Evolutionary conservation across 441 rosid genomes (phyloP), one percentile per base, ranked within the genome.

Genomic region (Adansonia gregorii): DNA sequence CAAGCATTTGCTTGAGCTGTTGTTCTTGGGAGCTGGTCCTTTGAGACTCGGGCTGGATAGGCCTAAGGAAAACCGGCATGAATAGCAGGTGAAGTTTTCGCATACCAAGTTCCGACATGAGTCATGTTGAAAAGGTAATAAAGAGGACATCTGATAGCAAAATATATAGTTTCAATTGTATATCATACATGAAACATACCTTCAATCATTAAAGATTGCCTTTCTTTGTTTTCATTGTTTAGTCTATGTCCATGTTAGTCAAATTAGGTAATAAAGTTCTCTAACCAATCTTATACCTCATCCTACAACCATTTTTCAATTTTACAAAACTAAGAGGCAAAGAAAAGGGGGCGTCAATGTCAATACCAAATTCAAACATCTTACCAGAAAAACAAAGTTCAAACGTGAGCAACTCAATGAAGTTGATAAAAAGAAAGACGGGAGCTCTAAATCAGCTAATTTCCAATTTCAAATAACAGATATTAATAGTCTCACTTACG

Each of bases 1-100:
- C 99, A 95, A 74, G 74, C 64, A 76, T 87, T 81, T 79, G 90
- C 92, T 86, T 86, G 95, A 59, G 97, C 95, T 80, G 93, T 90
- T 76, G 98, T 91, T 88, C 83, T 83, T n/a, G 83, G 73, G 54
- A 76, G 78, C 70, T 82, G 90, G 41, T 82, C 85, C 82, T 77
- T 84, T 74, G 85, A 74, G 75, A 74, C 73, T 78, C 84, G 83
- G 70, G 86, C 77, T 20, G 85, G 77, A 85, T 94, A 91, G 67
- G 97, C 97, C 98, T 94, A 78, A 81, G 76, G 15, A 81, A 68
- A 72, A 60, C 39, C 54, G 49, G 48, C 27, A 64, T 6, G 12
- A 75, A 75, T 64, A 79, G 69, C 63, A 58, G 72, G 59, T 79
- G 51, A 70, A 72, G 27, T 46, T 72, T 41, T 52, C 24, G 68